Evolutionary conservation across 768 basidiomycete genomes (phyloP).

Genomic region (Pholiota molesta): DNA sequence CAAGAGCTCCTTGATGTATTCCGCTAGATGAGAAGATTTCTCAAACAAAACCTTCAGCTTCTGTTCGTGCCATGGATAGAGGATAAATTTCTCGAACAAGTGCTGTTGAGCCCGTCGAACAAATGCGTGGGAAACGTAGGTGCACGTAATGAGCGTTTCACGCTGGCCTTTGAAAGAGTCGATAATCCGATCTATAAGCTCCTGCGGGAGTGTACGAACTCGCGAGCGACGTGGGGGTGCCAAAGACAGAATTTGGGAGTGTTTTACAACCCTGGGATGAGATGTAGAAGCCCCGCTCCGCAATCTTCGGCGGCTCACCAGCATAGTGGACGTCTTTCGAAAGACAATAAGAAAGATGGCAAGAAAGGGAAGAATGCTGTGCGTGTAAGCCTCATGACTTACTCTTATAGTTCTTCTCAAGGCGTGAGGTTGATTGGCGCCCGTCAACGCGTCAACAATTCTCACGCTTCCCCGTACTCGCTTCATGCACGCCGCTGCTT

Average conservation of each 20-base stretch:
- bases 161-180: slow-evolving; percentile 12
- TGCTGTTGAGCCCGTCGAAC: slow-evolving; percentile 9
- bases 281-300: neutral
- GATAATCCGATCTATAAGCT: slow-evolving; percentile 15
- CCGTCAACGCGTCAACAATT: neutral
- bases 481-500: too few species aligned
- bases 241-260: neutral
- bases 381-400: slow-evolving; percentile 1
- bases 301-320: neutral
- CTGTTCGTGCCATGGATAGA: slow-evolving; percentile 3
- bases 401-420: neutral
- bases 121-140: slow-evolving; percentile 8
- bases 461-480: too few species aligned
- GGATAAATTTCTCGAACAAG: slow-evolving; percentile 12
- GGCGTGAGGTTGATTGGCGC: slow-evolving; percentile 1
- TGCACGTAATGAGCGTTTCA: slow-evolving; percentile 8
- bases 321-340: neutral
- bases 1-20: slow-evolving; percentile 1
- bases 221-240: neutral
- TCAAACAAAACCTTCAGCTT: slow-evolving; percentile 2
- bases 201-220: slow-evolving; percentile 14
- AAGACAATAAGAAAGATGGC: too few species aligned
- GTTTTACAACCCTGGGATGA: neutral
- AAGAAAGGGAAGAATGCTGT: neutral
- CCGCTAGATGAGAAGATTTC: slow-evolving; percentile 7